Evolutionary conservation across 768 basidiomycete genomes (phyloP), one percentile per base, ranked within the genome.

Genomic region (Serendipita indica): DNA sequence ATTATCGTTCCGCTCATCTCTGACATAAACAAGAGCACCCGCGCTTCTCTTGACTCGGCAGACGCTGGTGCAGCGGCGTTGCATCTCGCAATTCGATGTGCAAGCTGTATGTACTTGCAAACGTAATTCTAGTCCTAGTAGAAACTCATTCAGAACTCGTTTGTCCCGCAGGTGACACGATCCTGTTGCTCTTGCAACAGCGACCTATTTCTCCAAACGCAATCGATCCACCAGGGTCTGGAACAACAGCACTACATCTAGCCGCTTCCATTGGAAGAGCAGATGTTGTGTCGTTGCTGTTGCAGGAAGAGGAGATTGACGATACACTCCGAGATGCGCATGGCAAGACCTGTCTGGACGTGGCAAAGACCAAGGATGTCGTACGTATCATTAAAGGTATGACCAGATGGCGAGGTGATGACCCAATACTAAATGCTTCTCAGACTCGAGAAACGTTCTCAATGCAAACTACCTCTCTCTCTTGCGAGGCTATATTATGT

Each of bases 31-130:
- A 84, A 81, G 67, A 81, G 85, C 63, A 77, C 73, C 58, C 77
- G 79, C 3, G 74, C 69, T 25, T 76, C 78, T 20, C 58, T 66
- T 0, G 79, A 78, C 18, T 71, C 69, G 0, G 28, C 27, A 28
- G 83, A 88, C 65, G 77, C 82, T 1, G 84, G 79, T 12, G 83
- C 86, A 3, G 82, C 85, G 2, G 84, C 85, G 0, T 71, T 90
- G 4, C 87, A 90, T 68, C 78, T 90, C 2, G 87, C 86, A 10
- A 80, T 90, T n/a, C 78, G 85, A 39, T 89, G 88, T 67, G 86
- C 79, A 60, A 82, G 82, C 7, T 76, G 85, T 86, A 64, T 22
- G 80, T 13, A 18, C 0, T 13, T 39, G 13, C 37, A 13, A 39
- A 18, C 41, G 0, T 43, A 43, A 32, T 0, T 33, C 1, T 33